Evolutionary conservation across 108 stramenopile species (phyloP).

Genomic region (Skeletonema menzelii): DNA sequence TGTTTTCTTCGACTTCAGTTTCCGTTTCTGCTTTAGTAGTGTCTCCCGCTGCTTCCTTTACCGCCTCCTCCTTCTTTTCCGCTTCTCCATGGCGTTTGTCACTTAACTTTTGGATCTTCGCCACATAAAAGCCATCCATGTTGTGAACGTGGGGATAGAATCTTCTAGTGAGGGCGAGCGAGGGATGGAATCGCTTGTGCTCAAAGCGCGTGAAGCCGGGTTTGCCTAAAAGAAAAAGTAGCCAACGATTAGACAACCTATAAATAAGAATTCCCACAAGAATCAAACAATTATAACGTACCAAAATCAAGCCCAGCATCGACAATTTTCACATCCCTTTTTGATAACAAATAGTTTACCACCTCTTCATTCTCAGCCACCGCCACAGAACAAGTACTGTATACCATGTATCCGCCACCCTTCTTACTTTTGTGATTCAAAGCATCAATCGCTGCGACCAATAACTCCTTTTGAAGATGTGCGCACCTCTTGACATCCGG

Average conservation of each 20-base stretch:
- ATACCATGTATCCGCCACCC: conserved; percentile 96
- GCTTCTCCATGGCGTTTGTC: conserved; percentile 63
- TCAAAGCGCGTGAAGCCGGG: conserved; percentile 95
- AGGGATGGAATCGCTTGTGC: conserved; percentile 97
- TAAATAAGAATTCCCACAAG: not conserved
- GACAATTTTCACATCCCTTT: conserved; percentile 94
- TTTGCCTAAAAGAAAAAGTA: conserved; percentile 50
- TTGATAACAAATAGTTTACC: conserved; percentile 94
- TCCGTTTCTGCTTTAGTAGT: conserved; percentile 13
- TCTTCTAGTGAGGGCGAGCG: conserved; percentile 86
- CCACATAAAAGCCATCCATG: conserved; percentile 99
- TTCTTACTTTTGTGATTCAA: conserved; percentile 89
- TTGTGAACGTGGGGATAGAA: conserved; percentile 99
- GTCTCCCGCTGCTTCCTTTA: conserved; percentile 18
- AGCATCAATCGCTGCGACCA: conserved; percentile 97
- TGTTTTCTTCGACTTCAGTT: not conserved
- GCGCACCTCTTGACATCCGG: conserved; percentile 89
- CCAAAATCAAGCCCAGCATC: conserved; percentile 92
- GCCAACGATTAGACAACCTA: not conserved
- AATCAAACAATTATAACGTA: conserved; percentile 29
- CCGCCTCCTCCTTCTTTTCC: conserved; percentile 31
- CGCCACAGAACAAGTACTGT: conserved; percentile 97
- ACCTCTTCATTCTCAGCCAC: conserved; percentile 99
- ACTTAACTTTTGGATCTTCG: conserved; percentile 94
- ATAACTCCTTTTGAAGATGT: conserved; percentile 96